Base-by-base conservation (phyloP, 2,329 filamentous ascomycete genomes). In the Ophiosphaerella narmari region DNA sequence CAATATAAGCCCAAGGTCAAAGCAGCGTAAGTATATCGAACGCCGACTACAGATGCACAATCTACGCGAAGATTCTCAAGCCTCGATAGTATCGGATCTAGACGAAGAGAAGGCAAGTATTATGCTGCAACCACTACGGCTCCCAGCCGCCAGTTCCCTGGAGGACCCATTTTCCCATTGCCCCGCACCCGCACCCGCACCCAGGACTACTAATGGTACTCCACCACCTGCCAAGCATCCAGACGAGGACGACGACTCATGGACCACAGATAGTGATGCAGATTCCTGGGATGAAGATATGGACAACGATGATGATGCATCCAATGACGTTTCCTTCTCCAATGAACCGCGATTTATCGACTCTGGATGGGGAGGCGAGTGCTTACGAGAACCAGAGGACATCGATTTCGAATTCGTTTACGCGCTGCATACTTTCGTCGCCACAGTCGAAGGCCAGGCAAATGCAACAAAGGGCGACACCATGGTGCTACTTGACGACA, bases 351-450 rank as follows among this genome's bases (percentile, higher is more conserved):
- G 80, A 75, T 88, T 84, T 74, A 74, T 88, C 80, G 85, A 89
- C 72, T 86, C 83, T 63, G 87, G 86, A 52, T 92, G 86, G 87
- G 86, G 82, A 74, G 82, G 82, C 77, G 84, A 89, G 79, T 88
- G 87, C 91, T 96, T 91, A 96, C 89, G 85, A 82, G 82, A 87
- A 75, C 75, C 80, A 97, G 94, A 99, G 84, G 94, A 99, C 70
- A 99, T 99, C 76, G 94, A 99, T 81, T 97, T 99, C 79, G 93
- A 97, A 74, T 97, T 97, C 77, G 94, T 99, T 54, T 99, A 99
- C 77, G 94, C 94, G 24, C 81, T 99, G 50, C 94, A 97, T 73
- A 99, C 93, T 2, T 99, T 99, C 68, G 90, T 97, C 59, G 94
- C 94, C 24, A 97, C 94, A 0, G 94, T 99, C 41, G 94, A 99